These are phyloP conservation scores for Monosporascus sp. DNA, from an alignment of 2,329 filamentous ascomycete genomes.

Conservation along the genomic window DNA sequence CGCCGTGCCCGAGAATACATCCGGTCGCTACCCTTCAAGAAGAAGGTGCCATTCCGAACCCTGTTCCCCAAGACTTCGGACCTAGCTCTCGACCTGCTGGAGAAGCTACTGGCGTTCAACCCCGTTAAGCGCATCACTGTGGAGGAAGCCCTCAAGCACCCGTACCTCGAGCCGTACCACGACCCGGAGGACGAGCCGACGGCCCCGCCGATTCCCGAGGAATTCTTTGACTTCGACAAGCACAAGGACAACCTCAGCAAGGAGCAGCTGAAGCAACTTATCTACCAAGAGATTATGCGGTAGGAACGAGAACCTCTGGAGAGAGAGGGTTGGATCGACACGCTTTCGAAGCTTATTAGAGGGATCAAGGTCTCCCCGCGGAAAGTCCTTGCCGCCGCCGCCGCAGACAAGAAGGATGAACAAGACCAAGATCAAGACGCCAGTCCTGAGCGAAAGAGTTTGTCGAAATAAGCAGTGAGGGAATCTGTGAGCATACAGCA, in stretches of 20 bases:
- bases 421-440: background rate
- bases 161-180: conserved; percentile 97
- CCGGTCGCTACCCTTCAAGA: conserved; percentile 96
- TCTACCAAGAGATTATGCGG: conserved; percentile 93
- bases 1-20: conserved; percentile 97
- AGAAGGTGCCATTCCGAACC: conserved; percentile 96
- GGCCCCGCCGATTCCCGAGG: conserved; percentile 91
- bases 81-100: conserved; percentile 84
- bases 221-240: conserved; percentile 99
- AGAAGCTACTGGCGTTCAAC: conserved; percentile 96
- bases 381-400: background rate
- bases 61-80: conserved; percentile 99
- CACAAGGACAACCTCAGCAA: conserved; percentile 99
- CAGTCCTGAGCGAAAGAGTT: background rate
- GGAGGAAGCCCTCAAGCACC: conserved; percentile 94
- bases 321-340: background rate
- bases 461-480: background rate
- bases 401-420: background rate
- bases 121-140: conserved; percentile 98
- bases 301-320: conserved; percentile 25
- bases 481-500: background rate
- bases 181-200: conserved; percentile 98
- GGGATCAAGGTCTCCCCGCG: background rate
- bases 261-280: conserved; percentile 94
- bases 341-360: background rate